Evolutionary conservation across 2,329 filamentous ascomycete species (phyloP).

Genomic region (Talaromyces sp.): DNA sequence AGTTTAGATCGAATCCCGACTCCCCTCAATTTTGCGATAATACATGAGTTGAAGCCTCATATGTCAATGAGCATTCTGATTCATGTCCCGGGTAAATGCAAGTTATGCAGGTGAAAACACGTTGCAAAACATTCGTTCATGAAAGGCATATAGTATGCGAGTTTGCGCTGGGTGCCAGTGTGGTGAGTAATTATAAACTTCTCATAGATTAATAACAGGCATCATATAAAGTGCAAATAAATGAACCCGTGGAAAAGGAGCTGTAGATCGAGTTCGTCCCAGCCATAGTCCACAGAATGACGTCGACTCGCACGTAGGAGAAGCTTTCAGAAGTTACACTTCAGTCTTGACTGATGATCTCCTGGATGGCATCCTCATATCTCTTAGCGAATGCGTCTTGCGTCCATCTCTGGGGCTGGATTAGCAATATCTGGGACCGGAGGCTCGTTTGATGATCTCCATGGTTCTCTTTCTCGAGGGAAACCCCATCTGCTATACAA

Average conservation of each 20-base stretch:
- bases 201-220: background rate
- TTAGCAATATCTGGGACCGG: constrained; percentile 59
- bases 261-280: background rate
- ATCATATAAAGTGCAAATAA: background rate
- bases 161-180: background rate
- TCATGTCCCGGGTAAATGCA: background rate
- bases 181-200: background rate
- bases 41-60: background rate
- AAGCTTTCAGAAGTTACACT: background rate
- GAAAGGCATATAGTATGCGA: background rate
- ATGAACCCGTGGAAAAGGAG: background rate
- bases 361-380: background rate
- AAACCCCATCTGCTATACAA: constrained; percentile 43
- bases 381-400: background rate
- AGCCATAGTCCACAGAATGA: background rate
- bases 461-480: constrained; percentile 54
- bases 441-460: constrained; percentile 54
- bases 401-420: constrained; percentile 20
- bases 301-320: background rate
- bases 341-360: background rate
- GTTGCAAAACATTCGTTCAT: background rate
- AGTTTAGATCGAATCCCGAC: background rate
- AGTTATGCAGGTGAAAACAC: background rate
- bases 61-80: background rate
- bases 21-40: background rate